These are phyloP conservation scores for Lachancea cidri DNA, from an alignment of 805 yeast species.

Conservation along the genomic window DNA sequence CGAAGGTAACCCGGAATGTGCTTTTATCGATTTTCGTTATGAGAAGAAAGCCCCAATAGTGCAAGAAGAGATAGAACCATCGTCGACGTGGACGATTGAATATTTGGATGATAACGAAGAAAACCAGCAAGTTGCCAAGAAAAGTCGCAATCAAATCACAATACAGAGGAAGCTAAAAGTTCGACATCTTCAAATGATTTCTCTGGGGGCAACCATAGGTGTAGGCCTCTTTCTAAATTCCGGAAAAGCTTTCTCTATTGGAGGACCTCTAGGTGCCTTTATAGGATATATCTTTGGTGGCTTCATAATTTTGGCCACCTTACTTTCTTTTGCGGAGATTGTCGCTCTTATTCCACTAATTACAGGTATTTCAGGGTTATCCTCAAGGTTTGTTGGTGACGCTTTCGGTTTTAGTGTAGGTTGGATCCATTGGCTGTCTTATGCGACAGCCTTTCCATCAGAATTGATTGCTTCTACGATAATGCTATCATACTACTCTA, in stretches of 20 bases:
- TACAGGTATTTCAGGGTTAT: conserved; percentile 71
- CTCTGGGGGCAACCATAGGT: conserved; percentile 74
- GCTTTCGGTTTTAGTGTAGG: conserved; percentile 74
- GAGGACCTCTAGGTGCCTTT: conserved; percentile 74
- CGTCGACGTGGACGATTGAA: conserved; percentile 2
- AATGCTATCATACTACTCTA: conserved; percentile 62
- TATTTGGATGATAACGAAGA: neutral
- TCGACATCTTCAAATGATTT: conserved; percentile 71
- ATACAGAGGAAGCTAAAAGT: conserved; percentile 54
- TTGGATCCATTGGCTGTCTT: conserved; percentile 68
- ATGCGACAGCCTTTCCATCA: conserved; percentile 67
- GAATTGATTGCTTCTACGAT: conserved; percentile 79
- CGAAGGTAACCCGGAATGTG: conserved; percentile 11
- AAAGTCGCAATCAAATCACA: conserved; percentile 12
- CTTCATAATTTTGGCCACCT: conserved; percentile 57
- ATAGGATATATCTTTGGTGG: conserved; percentile 65
- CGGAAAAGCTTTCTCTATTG: conserved; percentile 66
- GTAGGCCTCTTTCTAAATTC: conserved; percentile 67
- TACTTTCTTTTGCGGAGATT: conserved; percentile 77
- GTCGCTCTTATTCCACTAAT: conserved; percentile 74
- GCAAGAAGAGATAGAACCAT: conserved; percentile 5
- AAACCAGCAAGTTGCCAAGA: neutral
- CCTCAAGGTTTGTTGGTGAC: conserved; percentile 71
- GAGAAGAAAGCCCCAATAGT: conserved; percentile 8
- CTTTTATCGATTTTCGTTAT: conserved; percentile 7